Conservation (phyloP, 257 asterid species). For the Rauvolfia tetraphylla region DNA sequence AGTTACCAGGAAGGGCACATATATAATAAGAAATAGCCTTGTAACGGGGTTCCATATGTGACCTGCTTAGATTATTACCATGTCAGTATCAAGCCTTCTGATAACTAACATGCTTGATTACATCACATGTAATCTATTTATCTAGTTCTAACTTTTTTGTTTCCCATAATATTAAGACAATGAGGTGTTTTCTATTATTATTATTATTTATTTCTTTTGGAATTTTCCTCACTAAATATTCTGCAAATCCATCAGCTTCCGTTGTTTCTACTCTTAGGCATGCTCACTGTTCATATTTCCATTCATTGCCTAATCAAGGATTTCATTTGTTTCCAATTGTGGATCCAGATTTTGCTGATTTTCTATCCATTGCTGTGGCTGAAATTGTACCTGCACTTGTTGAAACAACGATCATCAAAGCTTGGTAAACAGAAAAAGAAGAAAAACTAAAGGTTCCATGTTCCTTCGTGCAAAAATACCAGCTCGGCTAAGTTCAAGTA, state of each 20-base stretch:
- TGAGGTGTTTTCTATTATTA: background rate
- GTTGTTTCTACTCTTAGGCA: background rate
- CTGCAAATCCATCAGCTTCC: background rate
- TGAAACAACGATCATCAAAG: slow-evolving; percentile 80
- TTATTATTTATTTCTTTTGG: background rate
- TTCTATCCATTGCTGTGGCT: slow-evolving; percentile 83
- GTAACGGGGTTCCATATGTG: background rate
- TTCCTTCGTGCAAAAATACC: background rate
- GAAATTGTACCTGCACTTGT: slow-evolving; percentile 84
- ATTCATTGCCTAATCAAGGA: background rate
- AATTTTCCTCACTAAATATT: background rate
- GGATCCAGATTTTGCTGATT: slow-evolving; percentile 61
- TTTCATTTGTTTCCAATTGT: background rate
- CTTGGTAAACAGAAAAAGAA: slow-evolving; percentile 69
- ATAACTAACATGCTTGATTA: background rate
- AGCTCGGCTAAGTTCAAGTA: background rate
- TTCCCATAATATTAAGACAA: background rate
- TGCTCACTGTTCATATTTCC: background rate
- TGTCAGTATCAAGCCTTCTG: background rate
- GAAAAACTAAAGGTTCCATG: slow-evolving; percentile 15
- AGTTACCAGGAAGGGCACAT: background rate
- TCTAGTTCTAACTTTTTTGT: no score
- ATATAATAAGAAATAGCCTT: background rate
- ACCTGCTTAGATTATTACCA: background rate
- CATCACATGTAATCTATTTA: background rate